These are phyloP conservation scores for Epichloe amarillans DNA, from an alignment of 2,329 filamentous ascomycete genomes.

Conservation along the genomic window DNA sequence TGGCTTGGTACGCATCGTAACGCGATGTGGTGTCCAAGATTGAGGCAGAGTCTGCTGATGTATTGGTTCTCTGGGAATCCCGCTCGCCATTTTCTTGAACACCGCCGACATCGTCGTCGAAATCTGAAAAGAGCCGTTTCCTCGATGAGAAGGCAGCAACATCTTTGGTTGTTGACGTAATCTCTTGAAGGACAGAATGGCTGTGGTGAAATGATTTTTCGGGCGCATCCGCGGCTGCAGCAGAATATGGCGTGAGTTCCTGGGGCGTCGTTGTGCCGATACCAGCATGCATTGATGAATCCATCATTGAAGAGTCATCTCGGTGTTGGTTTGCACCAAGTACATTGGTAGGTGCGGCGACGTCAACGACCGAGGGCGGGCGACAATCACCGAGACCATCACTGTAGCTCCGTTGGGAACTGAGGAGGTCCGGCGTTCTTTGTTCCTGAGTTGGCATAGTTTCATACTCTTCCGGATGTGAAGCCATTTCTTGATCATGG, in stretches of 20 bases:
- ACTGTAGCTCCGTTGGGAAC: not conserved
- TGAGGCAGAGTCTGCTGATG: not conserved
- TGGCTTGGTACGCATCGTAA: constrained; percentile 21
- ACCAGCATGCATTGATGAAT: not conserved
- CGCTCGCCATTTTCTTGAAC: not conserved
- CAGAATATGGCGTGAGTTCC: not conserved
- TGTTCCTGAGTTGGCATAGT: not conserved
- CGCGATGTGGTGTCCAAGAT: constrained; percentile 13
- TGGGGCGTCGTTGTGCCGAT: too few relatives aligned
- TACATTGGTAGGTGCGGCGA: not conserved
- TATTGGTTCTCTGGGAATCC: not conserved
- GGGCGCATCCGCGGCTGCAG: not conserved
- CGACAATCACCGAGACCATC: not conserved
- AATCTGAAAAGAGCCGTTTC: not conserved
- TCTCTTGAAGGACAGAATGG: not conserved
- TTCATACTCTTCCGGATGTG: not conserved
- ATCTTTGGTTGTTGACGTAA: not conserved
- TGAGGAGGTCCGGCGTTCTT: not conserved
- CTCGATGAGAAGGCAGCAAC: not conserved
- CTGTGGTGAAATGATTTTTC: not conserved
- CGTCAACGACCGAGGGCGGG: not conserved
- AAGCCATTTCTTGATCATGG: constrained; percentile 50
- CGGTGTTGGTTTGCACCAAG: not conserved
- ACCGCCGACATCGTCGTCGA: not conserved
- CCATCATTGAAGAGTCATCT: not conserved